Evolutionary conservation across 2,329 filamentous ascomycete genomes (phyloP), one percentile per base, ranked within the genome.

Genomic region (Chaetomiaceae sp.): DNA sequence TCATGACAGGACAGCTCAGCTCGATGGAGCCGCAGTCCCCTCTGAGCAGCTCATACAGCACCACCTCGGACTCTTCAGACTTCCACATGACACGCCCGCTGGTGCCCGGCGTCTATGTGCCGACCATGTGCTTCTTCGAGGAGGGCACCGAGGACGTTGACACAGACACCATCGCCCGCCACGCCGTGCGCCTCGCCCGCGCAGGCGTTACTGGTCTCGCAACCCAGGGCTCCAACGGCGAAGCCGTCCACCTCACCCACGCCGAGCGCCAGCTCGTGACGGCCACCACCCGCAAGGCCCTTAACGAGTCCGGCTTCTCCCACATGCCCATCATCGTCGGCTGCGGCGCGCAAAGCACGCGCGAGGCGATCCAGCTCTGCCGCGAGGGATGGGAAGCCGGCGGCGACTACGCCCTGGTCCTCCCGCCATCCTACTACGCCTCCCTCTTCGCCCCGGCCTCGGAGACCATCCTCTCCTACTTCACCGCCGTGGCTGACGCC

Each of bases 171-270:
- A 82, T 83, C 52, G 74, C 77, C 43, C 75, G 72, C 45, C 73
- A 79, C 64, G 82, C 85, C 33, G 77, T 87, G 46, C 81, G 83
- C 60, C 80, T 92, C n/a, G 87, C 86, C 41, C 75, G 82, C 61
- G 80, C 85, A 23, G 87, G 87, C 56, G 80, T 91, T 37, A 78
- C 83, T 14, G 86, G 87, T 17, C 75, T 92, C 41, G 85, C 86
- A 43, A 87, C 85, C 10, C 87, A 90, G 66, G 87, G 87, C 41
- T 89, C 85, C 63, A 92, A 92, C 63, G 87, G 87, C 61, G 88
- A 93, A 72, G 87, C 88, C 7, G 86, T 90, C 12, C 87, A 90
- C 63, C 76, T 92, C 30, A 82, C 83, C 38, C 83, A 84, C 60
- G 72, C 77, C 20, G 87, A 92, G 70, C 81, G 87, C 53, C 77